A percentile compares a stretch with the other conserved stretches of the same genome.
phyloP scores from a whole-genome alignment of 768 basidiomycete species.

The Macrolepiota dolichaula region DNA sequence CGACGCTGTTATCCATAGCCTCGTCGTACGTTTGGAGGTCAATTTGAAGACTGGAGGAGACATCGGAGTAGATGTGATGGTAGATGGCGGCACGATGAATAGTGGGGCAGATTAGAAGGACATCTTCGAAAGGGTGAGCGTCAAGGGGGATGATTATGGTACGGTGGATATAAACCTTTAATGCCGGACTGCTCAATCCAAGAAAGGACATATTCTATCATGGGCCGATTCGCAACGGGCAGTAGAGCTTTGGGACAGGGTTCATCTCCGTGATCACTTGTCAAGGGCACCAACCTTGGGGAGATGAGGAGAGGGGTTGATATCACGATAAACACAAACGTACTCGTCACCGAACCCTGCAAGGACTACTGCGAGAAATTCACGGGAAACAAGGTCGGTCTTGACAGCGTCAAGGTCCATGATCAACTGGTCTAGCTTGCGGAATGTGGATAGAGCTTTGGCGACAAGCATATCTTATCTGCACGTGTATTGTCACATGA shows the following conservation, averaged over 20 bases:
- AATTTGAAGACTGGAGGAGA: conserved; percentile 61
- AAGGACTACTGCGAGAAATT: conserved; percentile 86
- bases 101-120: conserved; percentile 81
- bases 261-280: conserved; percentile 74
- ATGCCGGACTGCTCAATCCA: conserved; percentile 91
- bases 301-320: conserved; percentile 16
- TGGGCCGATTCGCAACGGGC: conserved; percentile 83
- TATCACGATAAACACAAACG: conserved; percentile 21
- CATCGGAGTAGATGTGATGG: conserved; percentile 81
- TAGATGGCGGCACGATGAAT: conserved; percentile 73
- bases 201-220: conserved; percentile 77
- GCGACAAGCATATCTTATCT: neutral
- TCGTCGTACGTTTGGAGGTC: conserved; percentile 83
- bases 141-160: conserved; percentile 8
- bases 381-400: conserved; percentile 52
- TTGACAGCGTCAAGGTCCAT: conserved; percentile 68
- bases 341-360: conserved; percentile 94
- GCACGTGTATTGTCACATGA: neutral
- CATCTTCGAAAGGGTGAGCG: conserved; percentile 46
- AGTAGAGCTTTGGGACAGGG: conserved; percentile 85
- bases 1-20: conserved; percentile 57
- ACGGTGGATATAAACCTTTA: conserved; percentile 47
- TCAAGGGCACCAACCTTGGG: conserved; percentile 67
- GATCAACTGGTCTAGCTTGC: too few species aligned
- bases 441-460: too few species aligned